Conservation (phyloP, 768 basidiomycete species). For the Sarcodon sp. region DNA sequence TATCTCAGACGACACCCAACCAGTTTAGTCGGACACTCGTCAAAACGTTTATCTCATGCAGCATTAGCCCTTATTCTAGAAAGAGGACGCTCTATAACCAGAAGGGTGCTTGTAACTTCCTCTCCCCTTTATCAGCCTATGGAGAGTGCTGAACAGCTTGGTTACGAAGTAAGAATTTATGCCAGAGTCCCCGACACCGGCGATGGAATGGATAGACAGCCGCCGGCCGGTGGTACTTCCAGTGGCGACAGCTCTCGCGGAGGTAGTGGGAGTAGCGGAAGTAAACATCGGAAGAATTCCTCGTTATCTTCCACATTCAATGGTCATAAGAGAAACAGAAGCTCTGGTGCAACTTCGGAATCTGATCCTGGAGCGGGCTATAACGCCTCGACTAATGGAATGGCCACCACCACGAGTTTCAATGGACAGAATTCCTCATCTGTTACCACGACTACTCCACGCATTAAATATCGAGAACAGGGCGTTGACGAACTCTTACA, state of each 20-base stretch:
- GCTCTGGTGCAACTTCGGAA: conserved; percentile 5
- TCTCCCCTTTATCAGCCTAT: conserved; percentile 80
- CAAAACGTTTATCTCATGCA: conserved; percentile 56
- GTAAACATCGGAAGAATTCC: conserved; percentile 8
- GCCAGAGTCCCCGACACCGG: conserved; percentile 59
- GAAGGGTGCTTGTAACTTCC: conserved; percentile 68
- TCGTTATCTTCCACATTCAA: neutral
- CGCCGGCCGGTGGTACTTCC: neutral
- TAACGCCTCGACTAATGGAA: conserved; percentile 5
- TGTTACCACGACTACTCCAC: conserved; percentile 10
- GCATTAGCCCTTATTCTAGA: conserved; percentile 71
- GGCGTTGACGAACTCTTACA: conserved; percentile 93
- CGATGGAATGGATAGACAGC: conserved; percentile 44
- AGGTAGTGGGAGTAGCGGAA: conserved; percentile 7
- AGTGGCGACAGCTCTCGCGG: conserved; percentile 5
- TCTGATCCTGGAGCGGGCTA: conserved; percentile 14
- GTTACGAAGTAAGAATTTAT: conserved; percentile 63
- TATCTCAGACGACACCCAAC: conserved; percentile 45
- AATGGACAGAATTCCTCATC: no score
- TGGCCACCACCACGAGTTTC: conserved; percentile 1
- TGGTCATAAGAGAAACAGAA: no score
- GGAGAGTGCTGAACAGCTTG: conserved; percentile 56
- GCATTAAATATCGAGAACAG: conserved; percentile 72
- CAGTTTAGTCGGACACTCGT: conserved; percentile 4
- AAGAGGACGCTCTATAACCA: conserved; percentile 63